Percentiles rank a stretch among this genome's conserved stretches.
Conservation (phyloP, 106 monocot genomes). For the Allium fistulosum region DNA sequence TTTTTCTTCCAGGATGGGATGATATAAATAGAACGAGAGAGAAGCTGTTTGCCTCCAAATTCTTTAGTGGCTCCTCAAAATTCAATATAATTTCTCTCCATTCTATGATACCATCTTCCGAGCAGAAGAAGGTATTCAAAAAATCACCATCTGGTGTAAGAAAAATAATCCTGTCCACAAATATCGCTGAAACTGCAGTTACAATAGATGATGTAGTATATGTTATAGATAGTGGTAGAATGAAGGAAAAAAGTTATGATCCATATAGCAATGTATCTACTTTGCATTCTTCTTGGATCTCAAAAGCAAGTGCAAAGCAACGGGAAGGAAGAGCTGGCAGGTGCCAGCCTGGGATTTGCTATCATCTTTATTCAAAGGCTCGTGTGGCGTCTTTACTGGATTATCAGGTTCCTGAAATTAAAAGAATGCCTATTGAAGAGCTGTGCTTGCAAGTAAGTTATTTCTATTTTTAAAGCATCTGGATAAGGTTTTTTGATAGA, state of each 20-base stretch:
- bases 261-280: constrained; percentile 97
- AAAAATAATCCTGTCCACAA: constrained; percentile 95
- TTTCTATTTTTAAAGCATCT: too few species aligned
- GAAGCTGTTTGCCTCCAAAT: constrained; percentile 49
- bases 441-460: constrained; percentile 77
- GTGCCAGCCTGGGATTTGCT: constrained; percentile 93
- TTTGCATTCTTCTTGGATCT: constrained; percentile 92
- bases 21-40: constrained; percentile 83
- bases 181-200: constrained; percentile 96
- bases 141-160: constrained; percentile 52
- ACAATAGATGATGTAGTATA: constrained; percentile 97
- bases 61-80: constrained; percentile 55
- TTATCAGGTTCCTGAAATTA: constrained; percentile 92
- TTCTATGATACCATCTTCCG: constrained; percentile 86
- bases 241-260: constrained; percentile 99
- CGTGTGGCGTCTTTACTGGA: constrained; percentile 64
- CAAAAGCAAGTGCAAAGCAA: constrained; percentile 93
- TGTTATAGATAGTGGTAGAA: constrained; percentile 90
- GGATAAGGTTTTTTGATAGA: too few species aligned
- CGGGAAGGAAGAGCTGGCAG: constrained; percentile 96
- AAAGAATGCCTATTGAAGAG: constrained; percentile 96
- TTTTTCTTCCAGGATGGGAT: constrained; percentile 98
- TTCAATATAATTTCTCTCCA: constrained; percentile 74
- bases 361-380: constrained; percentile 79
- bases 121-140: constrained; percentile 94